These are phyloP conservation scores for Schizophyllum amplum DNA, from an alignment of 1,284 basidiomycete genomes.

Conservation along the genomic window DNA sequence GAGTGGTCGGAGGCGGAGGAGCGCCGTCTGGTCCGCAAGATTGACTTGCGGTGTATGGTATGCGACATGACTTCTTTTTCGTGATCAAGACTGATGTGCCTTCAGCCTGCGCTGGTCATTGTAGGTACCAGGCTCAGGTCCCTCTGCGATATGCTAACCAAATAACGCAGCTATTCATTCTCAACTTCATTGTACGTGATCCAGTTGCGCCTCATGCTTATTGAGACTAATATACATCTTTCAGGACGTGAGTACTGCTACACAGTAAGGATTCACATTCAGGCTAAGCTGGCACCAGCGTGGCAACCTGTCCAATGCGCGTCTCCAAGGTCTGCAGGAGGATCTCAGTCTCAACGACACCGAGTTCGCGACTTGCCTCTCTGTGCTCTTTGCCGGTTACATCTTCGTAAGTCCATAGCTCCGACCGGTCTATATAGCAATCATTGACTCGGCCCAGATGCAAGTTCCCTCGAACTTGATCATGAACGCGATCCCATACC, in stretches of 20 bases:
- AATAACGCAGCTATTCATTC: not conserved
- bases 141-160: not conserved
- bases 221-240: not conserved
- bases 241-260: not conserved
- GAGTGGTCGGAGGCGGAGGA: not conserved
- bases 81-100: not conserved
- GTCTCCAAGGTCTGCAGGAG: conserved; percentile 15
- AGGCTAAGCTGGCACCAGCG: conserved; percentile 3
- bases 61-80: too few relatives aligned
- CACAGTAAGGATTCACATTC: not conserved
- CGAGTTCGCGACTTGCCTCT: not conserved
- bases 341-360: conserved; percentile 14
- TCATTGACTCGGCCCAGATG: conserved; percentile 25
- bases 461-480: conserved; percentile 66
- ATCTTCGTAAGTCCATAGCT: conserved; percentile 1
- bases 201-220: too few relatives aligned
- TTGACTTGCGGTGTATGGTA: not conserved
- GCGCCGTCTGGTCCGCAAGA: not conserved
- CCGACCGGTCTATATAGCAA: not conserved
- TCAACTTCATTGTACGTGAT: not conserved
- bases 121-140: not conserved
- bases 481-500: not conserved
- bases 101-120: not conserved
- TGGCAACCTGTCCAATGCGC: conserved; percentile 13
- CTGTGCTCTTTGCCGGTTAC: conserved; percentile 1